A percentile compares a stretch with the other conserved stretches of the same genome.
phyloP scores from a whole-genome alignment of 169 alveolate species.

The Plasmodium cynomolgi region DNA sequence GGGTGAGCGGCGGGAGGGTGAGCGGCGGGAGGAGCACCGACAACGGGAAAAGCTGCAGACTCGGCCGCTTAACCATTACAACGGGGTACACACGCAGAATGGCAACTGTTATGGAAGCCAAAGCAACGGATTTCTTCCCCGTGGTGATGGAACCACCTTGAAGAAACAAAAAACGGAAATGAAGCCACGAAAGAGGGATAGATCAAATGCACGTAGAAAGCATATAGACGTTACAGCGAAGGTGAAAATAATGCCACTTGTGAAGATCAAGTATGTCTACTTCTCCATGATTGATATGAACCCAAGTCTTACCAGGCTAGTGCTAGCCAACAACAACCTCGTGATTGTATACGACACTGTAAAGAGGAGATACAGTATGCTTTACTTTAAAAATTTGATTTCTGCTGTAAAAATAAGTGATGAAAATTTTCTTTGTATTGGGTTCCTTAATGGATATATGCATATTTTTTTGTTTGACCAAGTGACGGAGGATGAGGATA shows the following conservation, averaged over 20 bases:
- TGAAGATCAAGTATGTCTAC: constrained; percentile 45
- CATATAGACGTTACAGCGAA: neutral
- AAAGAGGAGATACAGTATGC: constrained; percentile 21
- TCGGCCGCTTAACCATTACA: neutral
- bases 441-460: constrained; percentile 28
- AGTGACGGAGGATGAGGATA: neutral
- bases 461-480: constrained; percentile 14
- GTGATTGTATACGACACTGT: constrained; percentile 24
- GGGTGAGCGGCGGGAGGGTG: too few species aligned
- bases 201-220: neutral
- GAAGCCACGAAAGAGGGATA: neutral
- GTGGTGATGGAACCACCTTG: neutral
- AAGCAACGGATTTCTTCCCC: neutral
- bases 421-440: constrained; percentile 33
- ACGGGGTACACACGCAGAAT: neutral
- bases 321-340: constrained; percentile 49
- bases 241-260: constrained; percentile 31
- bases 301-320: constrained; percentile 8
- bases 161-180: neutral
- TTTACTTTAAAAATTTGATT: constrained; percentile 9
- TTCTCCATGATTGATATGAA: constrained; percentile 55
- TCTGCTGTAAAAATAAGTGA: constrained; percentile 44
- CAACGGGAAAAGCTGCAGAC: neutral
- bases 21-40: too few species aligned
- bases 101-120: neutral